Percentiles rank a stretch among this genome's conserved stretches.
These are phyloP conservation scores for Aaosphaeria pasadenensis DNA, from an alignment of 2,329 filamentous ascomycete species.

Conservation along the genomic window DNA sequence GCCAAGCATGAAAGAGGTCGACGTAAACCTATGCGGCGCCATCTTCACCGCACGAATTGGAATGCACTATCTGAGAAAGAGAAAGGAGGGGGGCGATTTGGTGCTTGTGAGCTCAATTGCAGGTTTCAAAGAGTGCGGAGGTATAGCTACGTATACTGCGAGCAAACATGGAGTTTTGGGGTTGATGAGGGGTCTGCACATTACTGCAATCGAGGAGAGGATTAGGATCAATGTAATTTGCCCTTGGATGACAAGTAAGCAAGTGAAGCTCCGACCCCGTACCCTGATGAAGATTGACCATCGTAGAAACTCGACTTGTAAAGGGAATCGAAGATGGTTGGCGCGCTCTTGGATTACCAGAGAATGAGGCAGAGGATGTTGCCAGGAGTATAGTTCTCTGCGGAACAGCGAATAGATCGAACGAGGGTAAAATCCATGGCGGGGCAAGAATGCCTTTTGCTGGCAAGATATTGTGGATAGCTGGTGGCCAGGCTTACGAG, in stretches of 20 bases:
- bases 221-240: conserved; percentile 20
- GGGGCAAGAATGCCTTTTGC: conserved; percentile 16
- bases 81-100: conserved; percentile 10
- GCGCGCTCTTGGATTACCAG: conserved; percentile 13
- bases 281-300: no score
- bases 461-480: conserved; percentile 20
- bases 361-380: conserved; percentile 18
- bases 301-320: conserved; percentile 12
- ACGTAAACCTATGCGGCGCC: conserved; percentile 18
- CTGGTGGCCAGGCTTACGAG: conserved; percentile 18
- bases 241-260: conserved; percentile 26
- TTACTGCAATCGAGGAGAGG: conserved; percentile 10
- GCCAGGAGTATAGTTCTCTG: conserved; percentile 18
- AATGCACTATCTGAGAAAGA: conserved; percentile 17
- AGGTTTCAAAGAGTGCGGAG: conserved; percentile 18
- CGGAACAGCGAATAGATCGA: conserved; percentile 12
- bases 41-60: conserved; percentile 19
- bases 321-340: conserved; percentile 16
- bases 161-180: conserved; percentile 22
- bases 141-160: conserved; percentile 17
- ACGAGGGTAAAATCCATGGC: conserved; percentile 7
- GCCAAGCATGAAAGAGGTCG: conserved; percentile 15
- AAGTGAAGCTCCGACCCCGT: no score
- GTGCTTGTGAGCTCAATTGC: conserved; percentile 18
- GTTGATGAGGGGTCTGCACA: conserved; percentile 17